Percentiles rank a stretch among this genome's conserved stretches.
Conservation (phyloP, 345 rosid genomes). For the Citrus glauca region DNA sequence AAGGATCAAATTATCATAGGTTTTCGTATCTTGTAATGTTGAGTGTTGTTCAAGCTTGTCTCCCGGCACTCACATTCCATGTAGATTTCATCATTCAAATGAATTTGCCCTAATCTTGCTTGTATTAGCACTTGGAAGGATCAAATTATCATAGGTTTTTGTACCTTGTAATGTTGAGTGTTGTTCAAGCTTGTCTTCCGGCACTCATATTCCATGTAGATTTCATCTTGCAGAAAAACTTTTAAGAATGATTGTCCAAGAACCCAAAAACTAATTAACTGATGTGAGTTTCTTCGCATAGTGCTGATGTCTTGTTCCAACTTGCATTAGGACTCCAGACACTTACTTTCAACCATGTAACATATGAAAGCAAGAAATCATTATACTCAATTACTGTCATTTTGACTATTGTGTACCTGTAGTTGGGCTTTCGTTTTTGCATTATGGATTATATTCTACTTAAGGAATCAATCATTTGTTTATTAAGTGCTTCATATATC, state of each 20-base stretch:
- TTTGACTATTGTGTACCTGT: background rate
- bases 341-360: background rate
- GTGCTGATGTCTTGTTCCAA: too few species aligned
- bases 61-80: background rate
- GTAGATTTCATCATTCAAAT: background rate
- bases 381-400: background rate
- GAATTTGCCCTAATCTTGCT: too few species aligned
- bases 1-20: too few species aligned
- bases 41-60: background rate
- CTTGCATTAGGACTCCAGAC: background rate
- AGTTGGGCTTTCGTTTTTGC: conserved; percentile 9
- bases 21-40: too few species aligned
- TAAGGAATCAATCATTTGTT: background rate
- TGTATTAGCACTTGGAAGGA: too few species aligned
- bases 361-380: background rate
- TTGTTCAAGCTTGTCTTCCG: background rate
- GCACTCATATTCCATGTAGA: background rate
- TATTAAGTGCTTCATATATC: background rate
- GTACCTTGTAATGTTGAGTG: background rate
- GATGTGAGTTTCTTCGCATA: background rate
- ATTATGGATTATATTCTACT: background rate
- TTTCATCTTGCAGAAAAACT: background rate
- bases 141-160: too few species aligned
- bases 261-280: background rate
- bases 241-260: background rate